These are phyloP conservation scores for Verticillium dahliae DNA, from an alignment of 2,329 filamentous ascomycete species.

Conservation along the genomic window DNA sequence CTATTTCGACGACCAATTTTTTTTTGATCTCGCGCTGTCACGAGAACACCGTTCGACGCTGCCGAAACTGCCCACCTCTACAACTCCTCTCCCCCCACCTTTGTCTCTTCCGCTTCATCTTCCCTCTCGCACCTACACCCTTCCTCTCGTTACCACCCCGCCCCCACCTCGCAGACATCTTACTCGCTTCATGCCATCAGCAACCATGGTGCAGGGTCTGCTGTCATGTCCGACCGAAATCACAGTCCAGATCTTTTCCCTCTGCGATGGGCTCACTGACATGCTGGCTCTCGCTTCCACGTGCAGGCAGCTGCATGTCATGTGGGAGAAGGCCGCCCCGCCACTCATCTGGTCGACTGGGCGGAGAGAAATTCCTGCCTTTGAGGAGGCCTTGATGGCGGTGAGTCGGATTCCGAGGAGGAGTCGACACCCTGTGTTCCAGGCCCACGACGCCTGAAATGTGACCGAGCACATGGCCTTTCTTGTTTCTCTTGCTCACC, in stretches of 20 bases:
- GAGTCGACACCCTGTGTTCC: background rate
- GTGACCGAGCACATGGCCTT: background rate
- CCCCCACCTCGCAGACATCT: too few species aligned
- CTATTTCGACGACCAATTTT: too few species aligned
- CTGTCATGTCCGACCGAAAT: slow-evolving; percentile 2
- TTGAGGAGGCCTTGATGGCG: slow-evolving; percentile 5
- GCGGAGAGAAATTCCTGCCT: slow-evolving; percentile 1
- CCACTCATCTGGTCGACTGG: background rate
- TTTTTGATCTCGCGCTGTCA: too few species aligned
- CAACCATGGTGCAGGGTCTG: background rate
- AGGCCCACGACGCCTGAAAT: too few species aligned
- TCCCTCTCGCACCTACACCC: too few species aligned
- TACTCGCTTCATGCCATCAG: background rate
- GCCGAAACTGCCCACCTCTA: too few species aligned
- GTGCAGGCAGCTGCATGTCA: background rate
- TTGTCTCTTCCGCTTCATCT: too few species aligned
- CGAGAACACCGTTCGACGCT: too few species aligned
- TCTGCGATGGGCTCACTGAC: background rate
- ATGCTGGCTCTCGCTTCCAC: slow-evolving; percentile 2
- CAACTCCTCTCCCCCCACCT: too few species aligned
- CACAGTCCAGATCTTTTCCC: background rate
- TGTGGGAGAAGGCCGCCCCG: slow-evolving; percentile 1
- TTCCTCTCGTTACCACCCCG: too few species aligned
- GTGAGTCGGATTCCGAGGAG: background rate
- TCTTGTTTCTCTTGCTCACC: background rate